Conservation (phyloP, 208 protist species). For the Acanthamoeba quina region DNA sequence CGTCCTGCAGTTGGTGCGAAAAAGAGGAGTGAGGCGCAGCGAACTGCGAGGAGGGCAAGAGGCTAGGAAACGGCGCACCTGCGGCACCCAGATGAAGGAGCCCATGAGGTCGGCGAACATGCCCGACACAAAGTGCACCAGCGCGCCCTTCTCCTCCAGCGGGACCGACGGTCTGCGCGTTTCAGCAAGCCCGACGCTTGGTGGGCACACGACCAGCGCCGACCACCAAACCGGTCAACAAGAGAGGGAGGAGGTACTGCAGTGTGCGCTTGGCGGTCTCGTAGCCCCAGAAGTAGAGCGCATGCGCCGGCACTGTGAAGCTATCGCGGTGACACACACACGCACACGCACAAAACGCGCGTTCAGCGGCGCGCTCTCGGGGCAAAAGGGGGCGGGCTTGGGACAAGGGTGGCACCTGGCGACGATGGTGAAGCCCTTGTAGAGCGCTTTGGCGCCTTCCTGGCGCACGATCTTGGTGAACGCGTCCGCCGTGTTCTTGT, state of each 20-base stretch:
- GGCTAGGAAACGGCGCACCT: conserved; percentile 20
- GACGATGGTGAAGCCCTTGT: conserved; percentile 75
- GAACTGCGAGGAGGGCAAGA: no score
- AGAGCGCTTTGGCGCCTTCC: conserved; percentile 59
- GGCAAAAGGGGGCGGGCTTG: neutral
- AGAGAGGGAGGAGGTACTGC: neutral
- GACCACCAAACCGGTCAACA: no score
- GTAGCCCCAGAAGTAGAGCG: conserved; percentile 87
- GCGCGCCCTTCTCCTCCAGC: conserved; percentile 74
- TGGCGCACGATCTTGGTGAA: conserved; percentile 60
- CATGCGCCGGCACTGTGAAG: conserved; percentile 86
- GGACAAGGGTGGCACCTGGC: conserved; percentile 45
- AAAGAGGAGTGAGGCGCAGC: neutral
- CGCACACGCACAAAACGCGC: conserved; percentile 67
- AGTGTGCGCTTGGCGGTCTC: conserved; percentile 81
- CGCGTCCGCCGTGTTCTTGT: conserved; percentile 56
- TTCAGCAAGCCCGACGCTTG: neutral
- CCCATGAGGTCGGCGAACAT: conserved; percentile 84
- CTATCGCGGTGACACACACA: conserved; percentile 21
- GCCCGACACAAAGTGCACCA: conserved; percentile 79
- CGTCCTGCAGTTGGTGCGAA: conserved; percentile 63
- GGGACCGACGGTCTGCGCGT: conserved; percentile 18
- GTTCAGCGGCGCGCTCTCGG: neutral
- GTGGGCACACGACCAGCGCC: neutral
- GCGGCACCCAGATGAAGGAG: conserved; percentile 84